These are phyloP conservation scores for Quercus ilex DNA, from an alignment of 306 rosid genomes.

Conservation along the genomic window DNA sequence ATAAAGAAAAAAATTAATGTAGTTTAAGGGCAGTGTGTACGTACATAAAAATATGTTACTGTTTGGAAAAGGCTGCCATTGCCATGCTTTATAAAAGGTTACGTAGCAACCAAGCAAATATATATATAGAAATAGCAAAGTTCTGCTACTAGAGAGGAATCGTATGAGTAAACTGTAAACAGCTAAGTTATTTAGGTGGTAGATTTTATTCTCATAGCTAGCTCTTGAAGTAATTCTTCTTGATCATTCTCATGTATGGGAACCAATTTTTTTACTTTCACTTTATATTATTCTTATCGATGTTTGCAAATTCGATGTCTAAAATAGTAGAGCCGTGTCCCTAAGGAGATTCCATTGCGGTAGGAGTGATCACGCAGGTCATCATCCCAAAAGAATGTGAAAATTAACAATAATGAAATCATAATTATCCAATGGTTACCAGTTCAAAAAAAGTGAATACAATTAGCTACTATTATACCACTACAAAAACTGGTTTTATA, in stretches of 20 bases:
- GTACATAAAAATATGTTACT: slow-evolving; percentile 27
- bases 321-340: neutral
- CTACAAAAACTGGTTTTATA: no score
- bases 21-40: slow-evolving; percentile 30
- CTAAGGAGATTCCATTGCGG: neutral
- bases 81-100: slow-evolving; percentile 54
- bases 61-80: slow-evolving; percentile 57
- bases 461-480: no score
- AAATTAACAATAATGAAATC: neutral
- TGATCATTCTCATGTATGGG: neutral
- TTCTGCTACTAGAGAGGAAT: neutral
- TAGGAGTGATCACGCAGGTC: neutral
- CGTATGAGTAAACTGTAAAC: neutral
- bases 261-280: neutral
- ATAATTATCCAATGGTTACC: neutral
- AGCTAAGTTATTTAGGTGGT: neutral
- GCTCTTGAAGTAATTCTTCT: neutral
- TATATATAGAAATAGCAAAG: neutral
- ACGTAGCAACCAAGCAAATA: slow-evolving; percentile 17
- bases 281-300: neutral
- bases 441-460: neutral
- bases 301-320: neutral
- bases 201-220: neutral
- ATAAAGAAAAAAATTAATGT: neutral
- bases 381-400: neutral